phyloP scores from a whole-genome alignment of 106 monocot genomes.

The Xerophyta viscosa region DNA sequence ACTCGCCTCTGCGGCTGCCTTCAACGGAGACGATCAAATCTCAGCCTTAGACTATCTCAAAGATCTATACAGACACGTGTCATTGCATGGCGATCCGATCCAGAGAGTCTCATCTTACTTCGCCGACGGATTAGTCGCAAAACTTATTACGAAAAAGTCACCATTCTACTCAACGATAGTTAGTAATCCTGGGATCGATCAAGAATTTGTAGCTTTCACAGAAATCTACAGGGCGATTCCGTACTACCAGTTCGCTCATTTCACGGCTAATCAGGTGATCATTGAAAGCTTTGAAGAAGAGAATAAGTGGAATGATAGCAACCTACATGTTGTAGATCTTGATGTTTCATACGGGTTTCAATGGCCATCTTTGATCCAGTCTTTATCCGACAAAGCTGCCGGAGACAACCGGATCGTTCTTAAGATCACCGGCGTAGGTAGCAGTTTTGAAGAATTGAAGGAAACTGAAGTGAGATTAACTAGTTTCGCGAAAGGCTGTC shows the following conservation, averaged over 20 bases:
- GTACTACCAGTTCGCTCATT: slow-evolving; percentile 54
- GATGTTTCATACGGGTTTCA: slow-evolving; percentile 62
- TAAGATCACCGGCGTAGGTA: slow-evolving; percentile 34
- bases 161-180: slow-evolving; percentile 7
- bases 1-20: slow-evolving; percentile 32
- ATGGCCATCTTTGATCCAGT: slow-evolving; percentile 74
- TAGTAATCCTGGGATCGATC: slow-evolving; percentile 7
- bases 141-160: slow-evolving; percentile 1
- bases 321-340: slow-evolving; percentile 48
- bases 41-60: slow-evolving; percentile 21
- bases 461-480: slow-evolving; percentile 36
- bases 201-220: slow-evolving; percentile 38
- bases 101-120: slow-evolving; percentile 48
- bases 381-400: slow-evolving; percentile 44
- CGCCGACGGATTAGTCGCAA: slow-evolving; percentile 38
- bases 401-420: slow-evolving; percentile 24
- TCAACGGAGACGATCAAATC: slow-evolving; percentile 11
- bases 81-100: slow-evolving; percentile 38
- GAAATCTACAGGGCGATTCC: slow-evolving; percentile 42
- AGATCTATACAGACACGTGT: slow-evolving; percentile 33
- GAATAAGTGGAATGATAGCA: slow-evolving; percentile 8
- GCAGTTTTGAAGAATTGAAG: slow-evolving; percentile 25
- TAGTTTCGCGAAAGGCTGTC: slow-evolving; percentile 32
- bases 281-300: slow-evolving; percentile 48
- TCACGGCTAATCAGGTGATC: slow-evolving; percentile 63